Conservation (phyloP, 2,329 filamentous ascomycete genomes). For the Epichloe baconii region DNA sequence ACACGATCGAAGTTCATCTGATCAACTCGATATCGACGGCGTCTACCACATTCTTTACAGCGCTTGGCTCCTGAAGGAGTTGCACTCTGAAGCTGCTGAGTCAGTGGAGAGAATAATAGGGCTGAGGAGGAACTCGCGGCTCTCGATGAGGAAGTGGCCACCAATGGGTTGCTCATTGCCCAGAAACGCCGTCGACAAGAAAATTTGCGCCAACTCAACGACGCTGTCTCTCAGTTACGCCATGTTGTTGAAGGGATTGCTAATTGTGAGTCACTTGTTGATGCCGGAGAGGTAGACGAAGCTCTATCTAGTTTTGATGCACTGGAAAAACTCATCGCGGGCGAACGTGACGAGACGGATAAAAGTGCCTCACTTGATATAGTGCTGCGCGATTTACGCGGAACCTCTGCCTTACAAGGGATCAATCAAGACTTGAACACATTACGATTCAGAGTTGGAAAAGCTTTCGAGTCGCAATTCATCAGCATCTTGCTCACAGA, state of each 20-base stretch:
- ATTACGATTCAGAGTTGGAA: slow-evolving; percentile 70
- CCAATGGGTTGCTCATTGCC: slow-evolving; percentile 73
- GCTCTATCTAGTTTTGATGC: slow-evolving; percentile 67
- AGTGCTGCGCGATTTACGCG: slow-evolving; percentile 55
- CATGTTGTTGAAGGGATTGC: slow-evolving; percentile 64
- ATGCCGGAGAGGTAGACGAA: slow-evolving; percentile 68
- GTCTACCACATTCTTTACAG: slow-evolving; percentile 92
- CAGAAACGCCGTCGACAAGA: slow-evolving; percentile 70
- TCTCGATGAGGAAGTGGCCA: slow-evolving; percentile 76
- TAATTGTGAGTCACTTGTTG: slow-evolving; percentile 67
- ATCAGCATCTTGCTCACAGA: slow-evolving; percentile 66
- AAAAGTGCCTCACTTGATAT: slow-evolving; percentile 16
- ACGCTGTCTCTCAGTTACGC: slow-evolving; percentile 72
- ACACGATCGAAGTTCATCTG: slow-evolving; percentile 93
- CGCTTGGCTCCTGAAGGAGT: slow-evolving; percentile 80
- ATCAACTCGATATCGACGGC: slow-evolving; percentile 94
- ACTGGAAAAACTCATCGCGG: slow-evolving; percentile 69
- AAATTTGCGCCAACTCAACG: slow-evolving; percentile 70
- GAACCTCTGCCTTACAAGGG: slow-evolving; percentile 66
- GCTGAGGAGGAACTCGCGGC: slow-evolving; percentile 66
- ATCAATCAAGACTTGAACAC: slow-evolving; percentile 65
- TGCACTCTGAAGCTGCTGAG: slow-evolving; percentile 84
- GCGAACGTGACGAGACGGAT: slow-evolving; percentile 38
- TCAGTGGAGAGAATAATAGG: slow-evolving; percentile 79
- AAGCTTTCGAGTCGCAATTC: slow-evolving; percentile 73